Evolutionary conservation across 768 basidiomycete species (phyloP).

Genomic region (Kwoniella mangroviensis): DNA sequence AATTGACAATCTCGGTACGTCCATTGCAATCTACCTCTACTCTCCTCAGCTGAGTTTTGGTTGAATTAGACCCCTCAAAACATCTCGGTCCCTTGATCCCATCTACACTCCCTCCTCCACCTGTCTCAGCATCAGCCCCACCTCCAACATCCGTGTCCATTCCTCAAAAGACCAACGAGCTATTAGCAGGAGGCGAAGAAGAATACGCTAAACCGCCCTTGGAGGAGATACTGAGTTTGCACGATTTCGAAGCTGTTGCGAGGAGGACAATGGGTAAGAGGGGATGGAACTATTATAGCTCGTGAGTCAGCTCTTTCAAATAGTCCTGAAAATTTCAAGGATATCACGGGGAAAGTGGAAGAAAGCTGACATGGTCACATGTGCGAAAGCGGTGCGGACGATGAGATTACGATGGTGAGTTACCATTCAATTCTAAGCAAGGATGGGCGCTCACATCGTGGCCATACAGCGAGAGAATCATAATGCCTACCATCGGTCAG

Average conservation of each 20-base stretch:
- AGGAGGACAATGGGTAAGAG: slow-evolving; percentile 72
- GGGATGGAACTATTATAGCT: slow-evolving; percentile 82
- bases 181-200: slow-evolving; percentile 42
- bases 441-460: slow-evolving; percentile 22
- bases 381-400: slow-evolving; percentile 70
- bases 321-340: not conserved
- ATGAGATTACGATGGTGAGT: slow-evolving; percentile 71
- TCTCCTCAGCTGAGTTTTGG: slow-evolving; percentile 59
- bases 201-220: slow-evolving; percentile 48
- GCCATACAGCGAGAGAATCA: slow-evolving; percentile 73
- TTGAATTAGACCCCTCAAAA: slow-evolving; percentile 40
- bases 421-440: not conserved
- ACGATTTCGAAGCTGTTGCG: slow-evolving; percentile 85
- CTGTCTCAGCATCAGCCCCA: slow-evolving; percentile 24
- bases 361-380: not conserved
- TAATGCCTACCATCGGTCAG: slow-evolving; percentile 82
- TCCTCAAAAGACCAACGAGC: slow-evolving; percentile 51
- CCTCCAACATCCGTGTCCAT: slow-evolving; percentile 31
- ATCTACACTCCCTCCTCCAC: slow-evolving; percentile 37
- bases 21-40: slow-evolving; percentile 60
- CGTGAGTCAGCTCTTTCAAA: slow-evolving; percentile 48
- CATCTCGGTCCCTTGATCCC: slow-evolving; percentile 45
- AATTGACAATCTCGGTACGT: slow-evolving; percentile 58
- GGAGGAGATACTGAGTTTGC: slow-evolving; percentile 69
- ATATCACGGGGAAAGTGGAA: no score